phyloP scores from a whole-genome alignment of 768 basidiomycete genomes.

The Mycena latifolia region DNA sequence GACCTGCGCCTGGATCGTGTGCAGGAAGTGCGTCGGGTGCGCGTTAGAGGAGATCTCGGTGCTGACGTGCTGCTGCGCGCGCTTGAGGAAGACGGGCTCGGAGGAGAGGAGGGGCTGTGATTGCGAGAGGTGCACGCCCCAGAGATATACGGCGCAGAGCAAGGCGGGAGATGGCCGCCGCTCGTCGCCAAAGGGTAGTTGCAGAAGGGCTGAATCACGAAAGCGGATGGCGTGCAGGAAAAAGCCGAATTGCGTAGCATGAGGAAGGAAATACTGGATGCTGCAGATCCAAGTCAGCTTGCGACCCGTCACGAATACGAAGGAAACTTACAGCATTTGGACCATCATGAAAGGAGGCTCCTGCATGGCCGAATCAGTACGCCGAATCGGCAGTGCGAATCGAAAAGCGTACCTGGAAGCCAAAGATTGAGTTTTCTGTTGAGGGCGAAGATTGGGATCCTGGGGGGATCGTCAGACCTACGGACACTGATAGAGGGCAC shows the following conservation, averaged over 20 bases:
- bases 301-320: not conserved
- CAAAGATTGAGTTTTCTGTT: not conserved
- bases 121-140: slow-evolving; percentile 25
- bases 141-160: slow-evolving; percentile 21
- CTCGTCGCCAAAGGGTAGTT: slow-evolving; percentile 10
- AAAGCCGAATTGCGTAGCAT: no score
- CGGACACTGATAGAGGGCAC: no score
- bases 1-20: slow-evolving; percentile 33
- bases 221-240: slow-evolving; percentile 29
- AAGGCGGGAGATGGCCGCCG: slow-evolving; percentile 24
- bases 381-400: no score
- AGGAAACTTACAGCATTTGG: not conserved
- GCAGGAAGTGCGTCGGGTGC: slow-evolving; percentile 9
- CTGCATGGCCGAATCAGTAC: not conserved
- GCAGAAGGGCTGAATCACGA: slow-evolving; percentile 6
- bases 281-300: not conserved
- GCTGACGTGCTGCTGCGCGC: slow-evolving; percentile 19
- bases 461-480: not conserved
- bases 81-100: slow-evolving; percentile 24
- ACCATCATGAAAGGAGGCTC: slow-evolving; percentile 16
- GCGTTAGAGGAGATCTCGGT: slow-evolving; percentile 1
- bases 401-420: not conserved
- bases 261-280: slow-evolving; percentile 17
- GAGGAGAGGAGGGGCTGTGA: slow-evolving; percentile 7
- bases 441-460: slow-evolving; percentile 1